A percentile compares a stretch with the other conserved stretches of the same genome.
Evolutionary conservation across 2,329 filamentous ascomycete species (phyloP).

Genomic region (Metarhizium album): DNA sequence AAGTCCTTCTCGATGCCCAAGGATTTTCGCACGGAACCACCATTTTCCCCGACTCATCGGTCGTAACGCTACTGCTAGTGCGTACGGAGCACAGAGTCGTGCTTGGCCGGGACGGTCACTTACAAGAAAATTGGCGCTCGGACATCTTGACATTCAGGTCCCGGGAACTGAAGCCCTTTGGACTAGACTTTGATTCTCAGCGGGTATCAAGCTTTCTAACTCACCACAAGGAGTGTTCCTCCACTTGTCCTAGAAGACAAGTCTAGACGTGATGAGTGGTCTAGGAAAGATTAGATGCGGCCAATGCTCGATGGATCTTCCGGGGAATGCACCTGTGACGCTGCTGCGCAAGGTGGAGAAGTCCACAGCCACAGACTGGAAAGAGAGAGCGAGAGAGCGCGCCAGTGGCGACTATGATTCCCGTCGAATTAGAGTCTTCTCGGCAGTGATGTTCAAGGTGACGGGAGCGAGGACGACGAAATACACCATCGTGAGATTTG

Average conservation of each 20-base stretch:
- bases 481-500: neutral
- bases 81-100: neutral
- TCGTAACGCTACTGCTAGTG: too few species aligned
- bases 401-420: slow-evolving; percentile 1
- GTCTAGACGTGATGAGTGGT: neutral
- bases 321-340: neutral
- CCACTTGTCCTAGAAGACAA: neutral
- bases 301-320: slow-evolving; percentile 1
- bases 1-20: neutral
- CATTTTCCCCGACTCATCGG: neutral
- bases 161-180: neutral
- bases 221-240: neutral
- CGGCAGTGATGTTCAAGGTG: too few species aligned
- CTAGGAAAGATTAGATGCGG: neutral
- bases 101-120: neutral
- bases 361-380: too few species aligned
- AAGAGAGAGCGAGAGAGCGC: neutral
- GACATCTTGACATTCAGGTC: neutral
- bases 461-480: neutral
- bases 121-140: neutral
- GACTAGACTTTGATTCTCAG: neutral
- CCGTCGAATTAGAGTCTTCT: too few species aligned
- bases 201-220: neutral
- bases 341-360: neutral
- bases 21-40: neutral